A percentile compares a stretch with the other conserved stretches of the same genome.
These are phyloP conservation scores for Begonia loranthoides DNA, from an alignment of 306 rosid species.

Conservation along the genomic window DNA sequence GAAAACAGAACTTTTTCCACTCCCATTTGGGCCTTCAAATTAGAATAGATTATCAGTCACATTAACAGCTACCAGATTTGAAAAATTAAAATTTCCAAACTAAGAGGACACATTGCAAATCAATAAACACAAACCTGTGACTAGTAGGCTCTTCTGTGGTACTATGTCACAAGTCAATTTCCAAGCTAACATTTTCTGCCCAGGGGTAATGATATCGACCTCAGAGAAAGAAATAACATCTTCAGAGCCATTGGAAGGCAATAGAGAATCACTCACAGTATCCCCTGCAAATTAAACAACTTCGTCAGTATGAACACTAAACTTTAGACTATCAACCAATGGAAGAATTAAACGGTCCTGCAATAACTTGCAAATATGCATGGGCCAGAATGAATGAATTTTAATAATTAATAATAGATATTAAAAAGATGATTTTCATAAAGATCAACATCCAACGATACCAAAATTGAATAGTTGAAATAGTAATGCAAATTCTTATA, in stretches of 20 bases:
- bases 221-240: conserved; percentile 65
- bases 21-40: conserved; percentile 86
- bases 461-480: too few relatives aligned
- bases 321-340: too few relatives aligned
- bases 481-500: too few relatives aligned
- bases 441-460: too few relatives aligned
- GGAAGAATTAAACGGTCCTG: too few relatives aligned
- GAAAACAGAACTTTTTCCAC: conserved; percentile 97
- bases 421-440: too few relatives aligned
- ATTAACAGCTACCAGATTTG: background rate
- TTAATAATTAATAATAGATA: too few relatives aligned
- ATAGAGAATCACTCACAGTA: conserved; percentile 18
- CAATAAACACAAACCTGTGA: conserved; percentile 59
- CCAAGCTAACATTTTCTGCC: conserved; percentile 83
- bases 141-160: conserved; percentile 71
- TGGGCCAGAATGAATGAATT: too few relatives aligned
- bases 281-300: conserved; percentile 24
- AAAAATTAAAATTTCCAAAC: conserved; percentile 8
- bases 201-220: conserved; percentile 79
- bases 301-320: background rate
- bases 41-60: background rate
- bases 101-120: conserved; percentile 1
- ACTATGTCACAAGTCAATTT: conserved; percentile 64
- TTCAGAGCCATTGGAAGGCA: conserved; percentile 23
- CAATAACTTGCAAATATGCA: too few relatives aligned